A percentile compares a stretch with the other conserved stretches of the same genome.
phyloP scores from a whole-genome alignment of 2,329 filamentous ascomycete genomes.

The Xenoacremonium recifei region DNA sequence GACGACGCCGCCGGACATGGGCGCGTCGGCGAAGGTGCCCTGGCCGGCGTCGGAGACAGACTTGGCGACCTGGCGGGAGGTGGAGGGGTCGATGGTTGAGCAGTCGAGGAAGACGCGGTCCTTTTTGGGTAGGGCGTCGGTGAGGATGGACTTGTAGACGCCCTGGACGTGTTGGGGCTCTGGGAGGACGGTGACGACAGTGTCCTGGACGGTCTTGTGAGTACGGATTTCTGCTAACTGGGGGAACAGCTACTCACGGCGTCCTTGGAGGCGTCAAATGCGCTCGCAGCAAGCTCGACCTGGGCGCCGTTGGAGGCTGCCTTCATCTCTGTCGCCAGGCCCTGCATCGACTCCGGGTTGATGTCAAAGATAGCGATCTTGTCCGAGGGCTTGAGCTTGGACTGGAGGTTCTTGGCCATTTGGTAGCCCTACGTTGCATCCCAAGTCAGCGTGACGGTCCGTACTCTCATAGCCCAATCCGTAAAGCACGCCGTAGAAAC shows the following conservation, averaged over 20 bases:
- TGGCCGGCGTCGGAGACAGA: conserved; percentile 62
- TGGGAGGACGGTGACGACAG: conserved; percentile 83
- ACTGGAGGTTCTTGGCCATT: conserved; percentile 62
- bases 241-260: conserved; percentile 42
- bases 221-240: not conserved
- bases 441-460: not conserved
- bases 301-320: conserved; percentile 43
- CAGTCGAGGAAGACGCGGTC: conserved; percentile 88
- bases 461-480: too few species aligned
- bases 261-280: conserved; percentile 48
- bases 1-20: conserved; percentile 95
- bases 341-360: conserved; percentile 47
- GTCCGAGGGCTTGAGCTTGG: conserved; percentile 52
- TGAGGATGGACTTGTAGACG: conserved; percentile 76
- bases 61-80: conserved; percentile 75
- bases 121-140: conserved; percentile 48
- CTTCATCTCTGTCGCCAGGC: conserved; percentile 48
- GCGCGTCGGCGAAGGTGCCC: conserved; percentile 86
- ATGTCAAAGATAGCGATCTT: conserved; percentile 56
- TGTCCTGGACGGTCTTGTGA: conserved; percentile 57
- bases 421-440: conserved; percentile 50
- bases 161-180: conserved; percentile 84
- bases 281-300: conserved; percentile 44
- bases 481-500: not conserved
- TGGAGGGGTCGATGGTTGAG: conserved; percentile 91